Evolutionary conservation across 495 filamentous ascomycete genomes (phyloP).

Genomic region (Penicillium maclennaniae): DNA sequence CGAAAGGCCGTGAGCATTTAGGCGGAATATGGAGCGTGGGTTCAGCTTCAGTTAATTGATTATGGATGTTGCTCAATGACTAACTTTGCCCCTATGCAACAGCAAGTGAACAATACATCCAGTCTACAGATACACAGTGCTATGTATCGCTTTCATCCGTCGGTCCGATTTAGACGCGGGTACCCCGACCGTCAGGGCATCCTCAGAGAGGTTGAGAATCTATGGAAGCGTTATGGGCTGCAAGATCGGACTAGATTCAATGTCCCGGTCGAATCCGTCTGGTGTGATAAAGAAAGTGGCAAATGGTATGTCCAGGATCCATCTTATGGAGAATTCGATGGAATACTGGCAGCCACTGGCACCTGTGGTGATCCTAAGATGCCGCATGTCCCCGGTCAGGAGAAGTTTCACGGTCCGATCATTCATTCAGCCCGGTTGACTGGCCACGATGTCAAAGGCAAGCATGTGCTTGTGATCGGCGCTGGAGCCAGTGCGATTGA

Average conservation of each 20-base stretch:
- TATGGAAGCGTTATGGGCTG: slow-evolving; percentile 75
- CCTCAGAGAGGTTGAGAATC: slow-evolving; percentile 59
- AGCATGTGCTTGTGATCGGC: slow-evolving; percentile 70
- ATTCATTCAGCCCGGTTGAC: slow-evolving; percentile 70
- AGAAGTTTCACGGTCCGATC: slow-evolving; percentile 62
- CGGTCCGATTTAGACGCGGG: slow-evolving; percentile 63
- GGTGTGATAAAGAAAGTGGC: slow-evolving; percentile 55
- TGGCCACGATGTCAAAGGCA: slow-evolving; percentile 64
- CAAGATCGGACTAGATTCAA: slow-evolving; percentile 68
- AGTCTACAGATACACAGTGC: slow-evolving; percentile 77
- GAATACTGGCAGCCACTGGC: slow-evolving; percentile 70
- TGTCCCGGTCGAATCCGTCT: slow-evolving; percentile 61
- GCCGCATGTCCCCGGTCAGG: slow-evolving; percentile 60
- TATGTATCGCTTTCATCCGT: slow-evolving; percentile 88
- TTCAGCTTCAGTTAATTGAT: too few relatives aligned
- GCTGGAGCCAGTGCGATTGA: slow-evolving; percentile 81
- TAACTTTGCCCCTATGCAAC: slow-evolving; percentile 28
- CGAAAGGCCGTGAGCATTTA: slow-evolving; percentile 49
- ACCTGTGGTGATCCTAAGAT: slow-evolving; percentile 76
- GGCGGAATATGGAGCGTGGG: slow-evolving; percentile 85
- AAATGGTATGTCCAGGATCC: slow-evolving; percentile 69
- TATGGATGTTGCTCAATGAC: not conserved
- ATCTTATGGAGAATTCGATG: slow-evolving; percentile 65
- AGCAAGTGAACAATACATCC: slow-evolving; percentile 74
- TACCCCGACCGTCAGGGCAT: slow-evolving; percentile 75